Conservation (phyloP, 139 green algal species). For the Asterochloris sp. region DNA sequence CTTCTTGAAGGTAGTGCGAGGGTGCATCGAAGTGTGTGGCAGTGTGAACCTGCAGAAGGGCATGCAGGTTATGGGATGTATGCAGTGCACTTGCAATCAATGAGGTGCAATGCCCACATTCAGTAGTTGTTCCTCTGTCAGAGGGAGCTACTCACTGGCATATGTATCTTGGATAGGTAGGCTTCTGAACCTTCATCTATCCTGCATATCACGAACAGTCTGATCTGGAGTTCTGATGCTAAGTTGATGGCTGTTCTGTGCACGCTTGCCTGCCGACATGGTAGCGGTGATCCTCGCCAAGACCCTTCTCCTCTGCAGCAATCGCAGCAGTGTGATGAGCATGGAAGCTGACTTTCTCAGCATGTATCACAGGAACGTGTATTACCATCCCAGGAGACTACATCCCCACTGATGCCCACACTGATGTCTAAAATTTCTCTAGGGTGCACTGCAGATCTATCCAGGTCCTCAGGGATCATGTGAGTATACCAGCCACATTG, state of each 20-base stretch:
- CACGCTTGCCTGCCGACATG: not conserved
- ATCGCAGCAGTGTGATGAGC: no score
- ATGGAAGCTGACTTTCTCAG: no score
- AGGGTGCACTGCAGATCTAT: not conserved
- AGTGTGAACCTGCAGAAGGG: not conserved
- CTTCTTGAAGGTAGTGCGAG: slow-evolving; percentile 10
- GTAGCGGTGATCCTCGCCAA: not conserved
- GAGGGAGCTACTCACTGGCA: no score
- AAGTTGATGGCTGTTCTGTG: no score
- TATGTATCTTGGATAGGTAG: slow-evolving; percentile 3
- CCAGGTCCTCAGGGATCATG: not conserved
- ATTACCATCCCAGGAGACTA: not conserved
- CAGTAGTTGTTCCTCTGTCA: no score
- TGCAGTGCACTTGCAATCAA: no score
- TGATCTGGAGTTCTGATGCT: no score
- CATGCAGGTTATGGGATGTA: no score
- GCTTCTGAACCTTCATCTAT: slow-evolving; percentile 2
- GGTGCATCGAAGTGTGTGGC: slow-evolving; percentile 14
- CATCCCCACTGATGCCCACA: not conserved
- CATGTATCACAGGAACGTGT: no score
- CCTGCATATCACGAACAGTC: no score
- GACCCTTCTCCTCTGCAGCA: not conserved
- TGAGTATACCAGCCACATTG: slow-evolving; percentile 3
- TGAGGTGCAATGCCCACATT: no score
- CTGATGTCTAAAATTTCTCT: slow-evolving; percentile 4